Evolutionary conservation across 2,329 filamentous ascomycete species (phyloP), one percentile per base, ranked within the genome.

Genomic region (Aspergillus amoenus): DNA sequence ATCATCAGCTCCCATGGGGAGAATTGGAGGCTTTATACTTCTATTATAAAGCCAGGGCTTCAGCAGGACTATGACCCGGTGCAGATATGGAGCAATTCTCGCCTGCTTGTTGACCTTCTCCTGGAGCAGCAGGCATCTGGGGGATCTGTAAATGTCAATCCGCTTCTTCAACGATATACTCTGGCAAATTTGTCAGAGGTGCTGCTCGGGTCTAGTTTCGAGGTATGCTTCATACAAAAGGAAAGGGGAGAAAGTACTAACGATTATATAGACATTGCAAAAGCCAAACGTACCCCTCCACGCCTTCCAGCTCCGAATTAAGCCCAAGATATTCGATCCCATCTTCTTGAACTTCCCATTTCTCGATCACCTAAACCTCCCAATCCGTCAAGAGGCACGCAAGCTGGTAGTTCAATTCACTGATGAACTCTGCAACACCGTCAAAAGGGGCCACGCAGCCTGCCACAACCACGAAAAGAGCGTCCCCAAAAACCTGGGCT

Each of bases 271-370:
- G 53, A 56, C 15, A 51, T n/a, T 43, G 18, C n/a, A 50, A 32
- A 32, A 4, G 3, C 34, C 47, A 21, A 27, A 24, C 22, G 34
- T 39, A 24, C 46, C 50, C 0, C 55, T 60, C 13, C 51, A 60
- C n/a, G 22, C 30, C 11, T 17, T 63, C 3, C 61, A 62, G 32
- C 7, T 56, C 6, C 37, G 44, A n/a, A 46, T 64, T 30, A 74
- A 73, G 55, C 61, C 59, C n/a, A 61, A 73, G 27, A 71, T 74
- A 15, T 74, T 74, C 59, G 65, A 68, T 47, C 71, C 72, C 8
- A 50, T 73, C 18, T 72, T 72, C 50, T 49, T 74, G 58, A 73
- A 71, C 50, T 74, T 74, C 52, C 72, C 72, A 3, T 57, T 68
- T 9, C 62, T 74, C 5, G 71, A 74, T 53, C 30, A 24, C 34